Evolutionary conservation across 352 stramenopile species (phyloP).

Genomic region (Globisporangium okanoganense): DNA sequence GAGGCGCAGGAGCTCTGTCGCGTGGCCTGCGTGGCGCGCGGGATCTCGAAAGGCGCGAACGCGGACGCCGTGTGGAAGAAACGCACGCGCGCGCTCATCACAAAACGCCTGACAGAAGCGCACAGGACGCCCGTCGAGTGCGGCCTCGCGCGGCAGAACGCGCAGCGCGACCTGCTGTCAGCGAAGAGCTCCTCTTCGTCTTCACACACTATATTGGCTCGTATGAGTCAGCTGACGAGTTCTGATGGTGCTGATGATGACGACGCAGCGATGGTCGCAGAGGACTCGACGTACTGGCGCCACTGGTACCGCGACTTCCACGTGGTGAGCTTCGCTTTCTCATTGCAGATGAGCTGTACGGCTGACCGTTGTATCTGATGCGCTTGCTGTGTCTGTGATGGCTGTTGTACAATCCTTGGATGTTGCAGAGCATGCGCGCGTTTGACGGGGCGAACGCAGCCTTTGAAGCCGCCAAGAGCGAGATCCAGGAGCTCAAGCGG

Average conservation of each 20-base stretch:
- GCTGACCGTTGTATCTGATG: background rate
- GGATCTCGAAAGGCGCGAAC: constrained; percentile 30
- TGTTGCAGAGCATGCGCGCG: constrained; percentile 22
- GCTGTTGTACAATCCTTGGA: background rate
- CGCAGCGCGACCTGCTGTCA: constrained; percentile 25
- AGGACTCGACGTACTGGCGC: constrained; percentile 38
- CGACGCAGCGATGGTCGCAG: background rate
- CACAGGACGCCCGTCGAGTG: constrained; percentile 14
- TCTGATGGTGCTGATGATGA: background rate
- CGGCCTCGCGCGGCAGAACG: constrained; percentile 29
- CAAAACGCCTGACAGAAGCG: constrained; percentile 16
- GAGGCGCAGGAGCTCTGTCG: constrained; percentile 50
- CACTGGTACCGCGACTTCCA: constrained; percentile 53
- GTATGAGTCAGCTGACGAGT: background rate
- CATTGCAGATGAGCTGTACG: background rate
- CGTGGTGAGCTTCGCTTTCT: constrained; percentile 24
- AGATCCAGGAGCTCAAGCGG: constrained; percentile 44
- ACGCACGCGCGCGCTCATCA: constrained; percentile 26
- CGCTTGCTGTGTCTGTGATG: background rate
- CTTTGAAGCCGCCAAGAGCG: constrained; percentile 34
- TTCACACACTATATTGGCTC: background rate
- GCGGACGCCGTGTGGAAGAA: constrained; percentile 34
- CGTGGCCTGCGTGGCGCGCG: constrained; percentile 29
- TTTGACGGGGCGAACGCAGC: constrained; percentile 29
- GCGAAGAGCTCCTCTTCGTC: background rate